Evolutionary conservation across 352 stramenopile genomes (phyloP), one percentile per base, ranked within the genome.

Genomic region (Globisporangium middletonii): DNA sequence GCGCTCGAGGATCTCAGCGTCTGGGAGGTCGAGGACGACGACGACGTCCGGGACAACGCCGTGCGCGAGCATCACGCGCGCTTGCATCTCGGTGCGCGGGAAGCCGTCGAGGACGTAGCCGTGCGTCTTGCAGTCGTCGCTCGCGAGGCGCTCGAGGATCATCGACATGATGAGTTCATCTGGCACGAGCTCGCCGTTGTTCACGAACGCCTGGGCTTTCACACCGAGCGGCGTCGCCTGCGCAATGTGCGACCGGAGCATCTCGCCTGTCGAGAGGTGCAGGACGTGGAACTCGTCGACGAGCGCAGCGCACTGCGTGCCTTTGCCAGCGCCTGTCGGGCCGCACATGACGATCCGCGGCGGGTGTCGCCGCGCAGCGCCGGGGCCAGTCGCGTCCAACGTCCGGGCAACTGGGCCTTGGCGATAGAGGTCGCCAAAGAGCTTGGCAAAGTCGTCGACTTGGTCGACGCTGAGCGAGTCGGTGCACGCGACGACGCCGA

Each of bases 21-120:
- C 94, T 4, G 92, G 84, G 7, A 98, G 79, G 59, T 97, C 81
- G 4, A 98, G 66, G 48, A 97, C 85, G 12, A 98, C 68, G 28
- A 98, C 93, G 2, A 96, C 69, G 58, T 98, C 86, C 2, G 92
- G 86, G 2, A 79, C 62, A 38, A 96, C 68, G 16, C 88, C 80
- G 41, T 88, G 69, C 6, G 76, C 65, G 23, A 82, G 57, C 33
- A 98, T 75, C n/a, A 94, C 80, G 12, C 95, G 75, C 9, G 94
- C 94, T 60, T 98, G 92, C 18, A 75, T 82, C 38, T 87, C 78
- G 8, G 94, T 98, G 44, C 93, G 85, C 2, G 96, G 96, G 62
- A 97, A 98, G 6, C 96, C 96, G 62, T 99, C 95, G 0, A 99
- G 68, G 15, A 99, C 74, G 88, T 92, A 99, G 9, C 96, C 96